These are phyloP conservation scores for Candida quercuum DNA, from an alignment of 805 yeast species.

Conservation along the genomic window DNA sequence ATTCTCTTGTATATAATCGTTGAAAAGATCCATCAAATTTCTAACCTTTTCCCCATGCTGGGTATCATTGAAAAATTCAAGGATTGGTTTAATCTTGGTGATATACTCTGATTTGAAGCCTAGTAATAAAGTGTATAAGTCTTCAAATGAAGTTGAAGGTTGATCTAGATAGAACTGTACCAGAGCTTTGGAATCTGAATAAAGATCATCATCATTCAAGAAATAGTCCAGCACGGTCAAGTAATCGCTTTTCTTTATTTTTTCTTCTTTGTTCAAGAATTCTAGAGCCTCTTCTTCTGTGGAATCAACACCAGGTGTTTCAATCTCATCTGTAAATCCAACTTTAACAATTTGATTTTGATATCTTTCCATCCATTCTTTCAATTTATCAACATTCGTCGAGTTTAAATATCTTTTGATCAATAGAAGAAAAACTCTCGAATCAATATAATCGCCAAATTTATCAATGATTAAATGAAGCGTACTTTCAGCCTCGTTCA, in stretches of 20 bases:
- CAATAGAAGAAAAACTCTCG: constrained; percentile 30
- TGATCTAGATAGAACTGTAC: constrained; percentile 22
- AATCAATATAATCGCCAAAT: constrained; percentile 30
- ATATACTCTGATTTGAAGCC: constrained; percentile 22
- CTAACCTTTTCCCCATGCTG: constrained; percentile 8
- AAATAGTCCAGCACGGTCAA: constrained; percentile 22
- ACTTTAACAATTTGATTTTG: constrained; percentile 20
- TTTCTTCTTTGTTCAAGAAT: constrained; percentile 24
- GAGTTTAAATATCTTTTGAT: constrained; percentile 28
- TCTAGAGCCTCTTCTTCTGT: constrained; percentile 26
- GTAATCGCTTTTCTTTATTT: constrained; percentile 23
- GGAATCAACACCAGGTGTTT: constrained; percentile 16
- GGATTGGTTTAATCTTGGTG: constrained; percentile 19
- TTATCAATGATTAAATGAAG: constrained; percentile 23
- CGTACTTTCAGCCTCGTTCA: constrained; percentile 31
- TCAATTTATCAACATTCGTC: constrained; percentile 23
- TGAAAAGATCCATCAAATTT: constrained; percentile 12
- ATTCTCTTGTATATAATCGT: constrained; percentile 13
- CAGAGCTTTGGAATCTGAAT: constrained; percentile 10
- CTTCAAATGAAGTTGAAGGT: constrained; percentile 13
- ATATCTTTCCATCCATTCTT: constrained; percentile 27
- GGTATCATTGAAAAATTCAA: constrained; percentile 12
- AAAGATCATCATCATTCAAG: constrained; percentile 7
- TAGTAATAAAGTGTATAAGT: constrained; percentile 16
- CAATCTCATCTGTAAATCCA: constrained; percentile 18